Evolutionary conservation across 177 flowering plant genomes (phyloP).

Genomic region (Vitis hybrid): DNA sequence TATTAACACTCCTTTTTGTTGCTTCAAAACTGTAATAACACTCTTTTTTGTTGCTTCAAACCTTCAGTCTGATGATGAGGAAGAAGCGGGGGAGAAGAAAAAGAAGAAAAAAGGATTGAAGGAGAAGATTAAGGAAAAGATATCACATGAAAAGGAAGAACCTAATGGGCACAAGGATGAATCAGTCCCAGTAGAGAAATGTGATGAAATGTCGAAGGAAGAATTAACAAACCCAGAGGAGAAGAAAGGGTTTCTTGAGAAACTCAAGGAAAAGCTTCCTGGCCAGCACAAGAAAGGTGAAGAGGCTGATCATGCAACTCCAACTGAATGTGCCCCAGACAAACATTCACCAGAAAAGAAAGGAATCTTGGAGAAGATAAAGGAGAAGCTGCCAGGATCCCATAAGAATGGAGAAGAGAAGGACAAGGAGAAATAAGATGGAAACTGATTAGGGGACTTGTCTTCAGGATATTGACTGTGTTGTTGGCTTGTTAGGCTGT

Average conservation of each 20-base stretch:
- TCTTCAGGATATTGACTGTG: neutral
- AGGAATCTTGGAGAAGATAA: constrained; percentile 30
- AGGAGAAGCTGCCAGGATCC: constrained; percentile 33
- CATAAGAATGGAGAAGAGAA: constrained; percentile 15
- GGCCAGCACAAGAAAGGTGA: constrained; percentile 26
- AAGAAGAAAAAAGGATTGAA: constrained; percentile 25
- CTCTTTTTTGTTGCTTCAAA: neutral
- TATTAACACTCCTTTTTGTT: neutral
- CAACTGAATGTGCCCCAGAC: neutral
- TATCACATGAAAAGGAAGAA: constrained; percentile 10
- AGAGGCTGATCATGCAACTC: constrained; percentile 1
- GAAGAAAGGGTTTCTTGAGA: constrained; percentile 28
- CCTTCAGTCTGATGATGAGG: constrained; percentile 26
- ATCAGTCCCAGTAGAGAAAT: constrained; percentile 2
- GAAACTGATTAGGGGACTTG: neutral
- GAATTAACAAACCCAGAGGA: constrained; percentile 12
- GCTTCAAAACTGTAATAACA: neutral
- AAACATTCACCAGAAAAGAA: constrained; percentile 20
- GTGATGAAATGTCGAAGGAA: neutral
- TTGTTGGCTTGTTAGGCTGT: neutral
- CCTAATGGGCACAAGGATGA: neutral
- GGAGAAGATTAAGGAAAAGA: constrained; percentile 17
- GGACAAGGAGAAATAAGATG: constrained; percentile 2
- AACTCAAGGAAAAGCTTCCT: constrained; percentile 29
- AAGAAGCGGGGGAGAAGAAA: constrained; percentile 10